A percentile compares a stretch with the other conserved stretches of the same genome.
Evolutionary conservation across 768 basidiomycete species (phyloP).

Genomic region (Suillus plorans): DNA sequence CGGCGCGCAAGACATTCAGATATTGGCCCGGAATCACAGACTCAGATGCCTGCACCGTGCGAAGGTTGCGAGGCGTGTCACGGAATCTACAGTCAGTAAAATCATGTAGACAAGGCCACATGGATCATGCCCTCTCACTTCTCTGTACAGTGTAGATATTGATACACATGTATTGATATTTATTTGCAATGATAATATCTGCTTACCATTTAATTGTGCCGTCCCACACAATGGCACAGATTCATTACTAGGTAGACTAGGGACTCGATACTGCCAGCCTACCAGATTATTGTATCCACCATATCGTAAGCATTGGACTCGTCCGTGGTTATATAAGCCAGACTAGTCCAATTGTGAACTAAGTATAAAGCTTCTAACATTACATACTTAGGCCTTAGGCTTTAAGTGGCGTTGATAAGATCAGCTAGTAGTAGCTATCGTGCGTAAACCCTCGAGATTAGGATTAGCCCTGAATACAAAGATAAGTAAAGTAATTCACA

Average conservation of each 20-base stretch:
- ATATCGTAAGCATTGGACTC: neutral
- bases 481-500: too few relatives aligned
- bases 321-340: too few relatives aligned
- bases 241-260: neutral
- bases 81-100: neutral
- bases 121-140: neutral
- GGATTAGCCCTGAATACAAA: too few relatives aligned
- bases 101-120: neutral
- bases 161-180: neutral
- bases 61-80: neutral
- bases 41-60: neutral
- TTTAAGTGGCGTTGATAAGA: neutral
- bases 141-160: neutral
- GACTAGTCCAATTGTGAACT: too few relatives aligned
- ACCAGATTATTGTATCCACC: neutral
- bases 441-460: too few relatives aligned
- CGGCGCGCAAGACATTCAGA: conserved; percentile 23
- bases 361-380: neutral
- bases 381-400: too few relatives aligned
- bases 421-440: too few relatives aligned
- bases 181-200: neutral
- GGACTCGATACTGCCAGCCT: neutral
- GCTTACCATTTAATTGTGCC: neutral
- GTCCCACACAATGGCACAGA: neutral
- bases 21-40: neutral